Base-by-base conservation (phyloP, 2,329 filamentous ascomycete species). In the Ceratocystis huliohia region DNA sequence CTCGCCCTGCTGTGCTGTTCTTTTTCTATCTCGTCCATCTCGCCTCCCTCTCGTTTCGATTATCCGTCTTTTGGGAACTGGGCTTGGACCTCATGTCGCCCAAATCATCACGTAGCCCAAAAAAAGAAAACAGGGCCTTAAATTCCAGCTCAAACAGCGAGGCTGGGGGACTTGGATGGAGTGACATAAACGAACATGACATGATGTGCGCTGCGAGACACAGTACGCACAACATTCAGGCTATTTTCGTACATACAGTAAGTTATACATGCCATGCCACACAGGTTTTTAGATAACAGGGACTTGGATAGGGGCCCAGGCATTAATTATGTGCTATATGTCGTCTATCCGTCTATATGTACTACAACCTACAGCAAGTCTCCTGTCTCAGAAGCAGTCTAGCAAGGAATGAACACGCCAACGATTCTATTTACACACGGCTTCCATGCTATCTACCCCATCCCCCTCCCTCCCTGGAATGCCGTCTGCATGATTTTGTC, bases 401-500 rank as follows among this genome's bases (percentile, higher is more conserved):
- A 33, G 33, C 28, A 10, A 37, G 56, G 56, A 59, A 59, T 59
- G 56, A 37, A 59, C 15, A n/a, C 20, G 7, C 28, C 28, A 37
- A 37, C 33, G 33, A 7, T 25, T 48, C 46, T 22, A 48, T 53
- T 25, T 28, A 22, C 48, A 30, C 13, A 30, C 25, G 5, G 10
- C 53, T 2, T 15, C 10, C 53, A 33, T n/a, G 10, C 53, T 5
- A 5, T 30, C 13, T 25, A 56, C 1, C 17, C 25, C 28, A 13
- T 6, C 48, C 5, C 17, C 20, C n/a, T 30, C 30, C 13, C 20
- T 57, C 7, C 53, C 30, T 17, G 53, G 28, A 57, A 57, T 33
- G 53, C 53, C 22, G 53, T 20, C 53, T 57, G 22, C 53, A 28
- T 57, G 53, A 57, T 57, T 57, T 57, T 57, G 20, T 30, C 53